Evolutionary conservation across 2,329 filamentous ascomycete species (phyloP), one percentile per base, ranked within the genome.

Genomic region (Aspergillus pseudoglaucus): DNA sequence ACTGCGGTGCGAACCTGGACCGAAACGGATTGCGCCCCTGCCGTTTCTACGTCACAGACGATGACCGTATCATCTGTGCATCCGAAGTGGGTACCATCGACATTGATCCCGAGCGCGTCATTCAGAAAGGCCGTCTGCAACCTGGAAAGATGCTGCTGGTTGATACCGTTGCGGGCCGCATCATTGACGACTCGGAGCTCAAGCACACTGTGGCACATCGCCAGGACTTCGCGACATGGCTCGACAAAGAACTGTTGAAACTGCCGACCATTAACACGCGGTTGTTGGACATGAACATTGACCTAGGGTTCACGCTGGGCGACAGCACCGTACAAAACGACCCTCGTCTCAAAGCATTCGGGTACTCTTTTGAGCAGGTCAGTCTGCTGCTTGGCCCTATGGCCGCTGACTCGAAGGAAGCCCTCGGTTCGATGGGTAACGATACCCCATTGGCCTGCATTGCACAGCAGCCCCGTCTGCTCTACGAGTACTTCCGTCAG

Each of bases 401-500:
- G 91, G 91, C 90, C 49, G 90, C 90, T 20, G 91, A 97, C 63
- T 95, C 94, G 51, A 97, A 97, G 74, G 91, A 97, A 70, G 91
- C 91, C 39, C 79, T 97, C 46, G 91, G 91, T 37, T 97, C 91
- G 50, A 97, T 97, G 91, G 91, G 91, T 60, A 97, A 97, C 65
- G 91, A 97, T 75, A 88, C 88, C 40, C 91, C 91, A 39, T 76
- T 97, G 54, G 91, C 91, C 46, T 95, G 90, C 69, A 77, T 97
- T 65, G 87, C 91, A n/a, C 81, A 87, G 56, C 87, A 90, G 53
- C 90, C 91, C 58, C 87, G 90, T 58, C 77, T 95, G 46, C 80
- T 96, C 17, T 95, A 88, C 69, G 91, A 96, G 70, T 97, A 97
- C 74, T 97, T 97, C 84, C 84, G 91, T 53, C 88, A 97, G 75